Evolutionary conservation across 1,284 basidiomycete genomes (phyloP), one percentile per base, ranked within the genome.

Genomic region (Phellopilus nigrolimitatus): DNA sequence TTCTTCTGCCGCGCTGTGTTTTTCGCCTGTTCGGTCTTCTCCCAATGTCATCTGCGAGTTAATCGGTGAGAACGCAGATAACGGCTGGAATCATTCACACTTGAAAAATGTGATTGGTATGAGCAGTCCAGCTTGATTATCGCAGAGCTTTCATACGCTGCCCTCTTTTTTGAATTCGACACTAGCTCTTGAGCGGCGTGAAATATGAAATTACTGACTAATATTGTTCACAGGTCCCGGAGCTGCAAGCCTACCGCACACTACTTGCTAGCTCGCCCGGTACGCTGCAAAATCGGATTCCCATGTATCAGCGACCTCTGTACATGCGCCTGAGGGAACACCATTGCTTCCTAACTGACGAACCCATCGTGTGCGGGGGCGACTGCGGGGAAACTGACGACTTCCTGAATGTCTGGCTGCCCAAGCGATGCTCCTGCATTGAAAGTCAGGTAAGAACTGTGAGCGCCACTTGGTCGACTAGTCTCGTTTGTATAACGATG

Each of bases 351-450:
- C 56, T 53, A 13, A 66, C 67, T 9, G 62, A 66, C 27, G 63
- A 67, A 30, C 68, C 68, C 3, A 59, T 76, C 37, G n/a, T 50
- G 27, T 59, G 64, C 27, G 72, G 71, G 1, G 47, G 56, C 1
- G 61, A 48, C 13, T 13, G 19, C 21, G 66, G 62, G 30, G 61
- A 65, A 15, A 71, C 71, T 17, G 70, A 77, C 58, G 60, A 68
- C 49, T 55, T 75, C 42, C 63, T 74, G 33, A 74, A 71, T 51
- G 74, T 71, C 13, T 77, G 72, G 73, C 53, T 75, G 22, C 74
- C 75, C 31, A 60, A 56, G 54, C 62, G 67, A 30, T 34, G 65
- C 36, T 58, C 53, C 7, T 57, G 75, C 48, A 62, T 57, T 27
- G 62, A 66, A 36, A 56, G 58, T 24, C 55, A 66, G 47, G 75